Conservation (phyloP, 352 stramenopile genomes). For the Globisporangium polare region DNA sequence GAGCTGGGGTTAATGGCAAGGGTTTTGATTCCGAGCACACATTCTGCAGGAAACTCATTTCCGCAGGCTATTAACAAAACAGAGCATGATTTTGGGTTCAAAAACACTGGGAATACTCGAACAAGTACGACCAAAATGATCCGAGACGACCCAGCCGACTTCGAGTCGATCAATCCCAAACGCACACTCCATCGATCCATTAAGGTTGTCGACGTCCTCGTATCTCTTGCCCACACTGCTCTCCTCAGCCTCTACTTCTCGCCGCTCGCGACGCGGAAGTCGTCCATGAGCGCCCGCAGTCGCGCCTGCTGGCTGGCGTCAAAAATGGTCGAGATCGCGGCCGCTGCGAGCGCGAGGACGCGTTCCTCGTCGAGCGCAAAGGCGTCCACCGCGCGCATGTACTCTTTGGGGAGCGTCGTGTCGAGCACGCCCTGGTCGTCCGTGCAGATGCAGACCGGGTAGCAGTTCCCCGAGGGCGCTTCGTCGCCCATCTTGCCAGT, state of each 20-base stretch:
- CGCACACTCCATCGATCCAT: neutral
- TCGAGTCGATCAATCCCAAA: too few species aligned
- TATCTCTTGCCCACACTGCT: neutral
- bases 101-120: neutral
- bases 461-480: conserved; percentile 1
- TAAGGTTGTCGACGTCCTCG: neutral
- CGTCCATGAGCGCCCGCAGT: conserved; percentile 25
- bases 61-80: too few species aligned
- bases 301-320: conserved; percentile 29
- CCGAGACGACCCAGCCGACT: too few species aligned
- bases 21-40: too few species aligned
- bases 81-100: too few species aligned
- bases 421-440: conserved; percentile 92
- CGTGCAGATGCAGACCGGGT: conserved; percentile 91
- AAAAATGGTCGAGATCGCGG: conserved; percentile 59
- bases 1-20: too few species aligned
- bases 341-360: conserved; percentile 39
- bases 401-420: conserved; percentile 88
- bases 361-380: conserved; percentile 58
- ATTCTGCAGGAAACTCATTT: too few species aligned
- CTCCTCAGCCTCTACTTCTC: neutral
- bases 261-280: conserved; percentile 5
- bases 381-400: conserved; percentile 69
- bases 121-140: neutral
- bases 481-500: conserved; percentile 18